Base-by-base conservation (phyloP, 1,284 basidiomycete species). In the Golubevia pallescens region DNA sequence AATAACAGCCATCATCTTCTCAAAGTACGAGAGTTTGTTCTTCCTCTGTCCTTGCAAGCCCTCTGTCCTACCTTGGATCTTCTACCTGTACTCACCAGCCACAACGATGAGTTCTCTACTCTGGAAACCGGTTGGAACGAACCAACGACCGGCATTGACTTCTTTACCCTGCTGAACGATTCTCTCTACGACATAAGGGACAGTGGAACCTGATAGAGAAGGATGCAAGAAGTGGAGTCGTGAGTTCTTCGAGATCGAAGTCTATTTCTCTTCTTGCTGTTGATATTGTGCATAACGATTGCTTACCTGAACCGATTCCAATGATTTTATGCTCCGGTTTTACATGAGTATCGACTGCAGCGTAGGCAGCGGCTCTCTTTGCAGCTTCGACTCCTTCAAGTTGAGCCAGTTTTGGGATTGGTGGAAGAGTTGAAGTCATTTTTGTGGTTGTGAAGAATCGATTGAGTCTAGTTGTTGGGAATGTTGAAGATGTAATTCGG, bases 141-240 rank as follows among this genome's bases (percentile, higher is more conserved):
- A 85, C 78, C 79, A 86, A 23, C 86, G 80, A 58, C 80, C 89
- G 76, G 89, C 89, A 88, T 99, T 99, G 42, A 90, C 88, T 58
- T 90, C 89, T 14, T 85, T 73, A 10, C 94, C 95, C 86, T 97
- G 95, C 71, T 92, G 90, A 6, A 94, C 89, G 68, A 99, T 96
- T 53, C 95, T 90, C 80, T 99, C 95, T 48, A 99, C 95, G 63
- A 97, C 95, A 84, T 97, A 99, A 1, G 95, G 95, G 0, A 99
- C 96, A 0, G 97, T 99, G 1, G 95, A 97, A 34, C 96, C 93
- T 85, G 67, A 24, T 21, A 7, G 56, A 13, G 48, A n/a, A 6
- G 10, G 58, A 63, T 59, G 14, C 19, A 6, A 57, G 60, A 60
- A 4, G 21, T 2, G 3, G 19, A 32, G 2, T 10, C 28, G 57